phyloP scores from a whole-genome alignment of 2,329 filamentous ascomycete genomes.

The Xylaria sp. region DNA sequence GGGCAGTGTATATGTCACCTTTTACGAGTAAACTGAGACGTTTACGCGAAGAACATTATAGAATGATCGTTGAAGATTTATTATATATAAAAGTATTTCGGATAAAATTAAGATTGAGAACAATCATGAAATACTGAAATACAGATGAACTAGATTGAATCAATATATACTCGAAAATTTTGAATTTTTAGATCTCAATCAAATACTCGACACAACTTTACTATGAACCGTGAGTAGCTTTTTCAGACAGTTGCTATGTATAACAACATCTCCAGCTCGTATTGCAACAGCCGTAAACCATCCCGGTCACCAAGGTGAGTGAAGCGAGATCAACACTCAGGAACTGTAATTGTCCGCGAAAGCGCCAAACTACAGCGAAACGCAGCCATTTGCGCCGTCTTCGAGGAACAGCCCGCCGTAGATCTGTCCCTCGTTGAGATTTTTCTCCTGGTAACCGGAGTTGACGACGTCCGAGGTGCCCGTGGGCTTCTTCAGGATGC shows the following conservation, averaged over 20 bases:
- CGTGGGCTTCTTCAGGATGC: slow-evolving; percentile 67
- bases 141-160: background rate
- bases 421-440: slow-evolving; percentile 61
- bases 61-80: background rate
- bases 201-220: background rate
- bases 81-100: background rate
- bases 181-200: background rate
- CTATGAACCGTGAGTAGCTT: background rate
- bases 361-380: slow-evolving; percentile 52
- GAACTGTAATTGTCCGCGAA: background rate
- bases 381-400: slow-evolving; percentile 55
- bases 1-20: background rate
- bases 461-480: slow-evolving; percentile 63
- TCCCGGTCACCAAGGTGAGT: background rate
- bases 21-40: too few species aligned
- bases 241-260: background rate
- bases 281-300: background rate
- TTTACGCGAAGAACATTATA: background rate
- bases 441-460: slow-evolving; percentile 59
- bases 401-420: slow-evolving; percentile 64
- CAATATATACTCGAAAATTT: too few species aligned
- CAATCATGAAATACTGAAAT: too few species aligned
- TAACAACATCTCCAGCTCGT: background rate
- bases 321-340: background rate
- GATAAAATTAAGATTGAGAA: too few species aligned